phyloP scores from a whole-genome alignment of 2,329 filamentous ascomycete genomes.

The Apiospora arundinis region DNA sequence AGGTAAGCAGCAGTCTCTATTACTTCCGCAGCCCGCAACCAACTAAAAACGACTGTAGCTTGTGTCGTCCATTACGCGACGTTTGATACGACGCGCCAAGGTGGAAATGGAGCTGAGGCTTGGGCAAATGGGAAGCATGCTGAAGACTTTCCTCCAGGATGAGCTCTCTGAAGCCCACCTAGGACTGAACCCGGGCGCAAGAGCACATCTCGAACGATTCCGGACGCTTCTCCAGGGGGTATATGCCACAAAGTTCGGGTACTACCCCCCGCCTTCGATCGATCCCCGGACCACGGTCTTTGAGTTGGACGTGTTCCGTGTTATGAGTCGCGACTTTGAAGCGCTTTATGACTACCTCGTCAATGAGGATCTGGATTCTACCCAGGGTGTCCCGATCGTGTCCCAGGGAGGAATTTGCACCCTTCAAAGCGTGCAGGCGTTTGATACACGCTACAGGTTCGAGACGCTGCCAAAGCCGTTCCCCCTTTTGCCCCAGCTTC shows the following conservation, averaged over 20 bases:
- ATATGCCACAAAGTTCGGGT: constrained; percentile 72
- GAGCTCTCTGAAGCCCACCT: constrained; percentile 71
- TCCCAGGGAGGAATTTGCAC: constrained; percentile 73
- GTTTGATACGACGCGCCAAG: constrained; percentile 68
- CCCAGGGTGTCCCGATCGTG: constrained; percentile 56
- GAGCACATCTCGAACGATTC: constrained; percentile 75
- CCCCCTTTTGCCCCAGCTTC: constrained; percentile 64
- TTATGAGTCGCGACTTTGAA: constrained; percentile 73
- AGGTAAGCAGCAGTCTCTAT: constrained; percentile 50
- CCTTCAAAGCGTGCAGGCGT: constrained; percentile 69
- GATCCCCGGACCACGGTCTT: constrained; percentile 54
- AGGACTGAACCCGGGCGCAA: constrained; percentile 65
- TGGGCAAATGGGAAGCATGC: constrained; percentile 59
- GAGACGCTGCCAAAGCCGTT: constrained; percentile 67
- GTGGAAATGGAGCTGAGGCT: constrained; percentile 71
- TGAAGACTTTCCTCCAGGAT: constrained; percentile 73
- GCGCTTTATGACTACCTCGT: constrained; percentile 75
- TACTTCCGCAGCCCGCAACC: constrained; percentile 32
- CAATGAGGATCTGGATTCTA: constrained; percentile 61
- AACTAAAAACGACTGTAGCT: constrained; percentile 42
- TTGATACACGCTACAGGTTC: constrained; percentile 68
- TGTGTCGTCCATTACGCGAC: constrained; percentile 61
- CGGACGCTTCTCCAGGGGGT: constrained; percentile 70
- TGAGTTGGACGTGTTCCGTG: constrained; percentile 61
- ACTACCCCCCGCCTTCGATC: constrained; percentile 68